Evolutionary conservation across 192 early-diverging fungal species (phyloP), one percentile per base, ranked within the genome.

Genomic region (Coemansia sp.): DNA sequence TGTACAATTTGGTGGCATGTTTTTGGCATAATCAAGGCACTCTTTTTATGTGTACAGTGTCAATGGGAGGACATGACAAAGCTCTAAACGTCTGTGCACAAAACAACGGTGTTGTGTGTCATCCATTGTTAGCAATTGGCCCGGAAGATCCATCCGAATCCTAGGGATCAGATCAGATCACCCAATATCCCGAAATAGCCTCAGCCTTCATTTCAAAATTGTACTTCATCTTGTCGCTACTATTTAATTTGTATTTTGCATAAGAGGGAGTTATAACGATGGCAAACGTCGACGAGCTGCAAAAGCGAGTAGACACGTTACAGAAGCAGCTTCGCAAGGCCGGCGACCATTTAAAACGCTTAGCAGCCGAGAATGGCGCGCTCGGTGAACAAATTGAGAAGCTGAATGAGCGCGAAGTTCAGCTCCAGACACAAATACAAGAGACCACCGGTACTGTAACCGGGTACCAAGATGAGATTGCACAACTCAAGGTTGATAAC

Each of bases 281-380:
- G 82, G 41, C 74, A 29, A 72, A 47, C 11, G 68, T 42, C 43
- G 77, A 79, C 15, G 78, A 84, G 41, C 57, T 84, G 31, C 82
- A 84, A 44, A 84, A 79, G 69, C 82, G 78, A 11, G 76, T 84
- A 0, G 77, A 79, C 24, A 73, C 80, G 18, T 69, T 86, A 0
- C 81, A 84, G 55, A 69, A 69, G 29, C 85, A 86, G 66, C 74
- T 86, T 41, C 77, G 78, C 68, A 86, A 81, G 57, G 85, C 85
- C 2, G 76, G 78, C 55, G 85, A 80, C 49, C 82, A 86, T 61
- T 62, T 86, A 42, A 80, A 84, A 61, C 71, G 79, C 18, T 64
- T 91, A 10, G 75, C 80, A 1, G 68, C 88, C 33, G 89, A 89
- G 59, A 89, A 89, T 54, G 86, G 82, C 29, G 57, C 74, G 5